These are phyloP conservation scores for Nicotiana paniculata DNA, from an alignment of 257 asterid genomes.

Conservation along the genomic window DNA sequence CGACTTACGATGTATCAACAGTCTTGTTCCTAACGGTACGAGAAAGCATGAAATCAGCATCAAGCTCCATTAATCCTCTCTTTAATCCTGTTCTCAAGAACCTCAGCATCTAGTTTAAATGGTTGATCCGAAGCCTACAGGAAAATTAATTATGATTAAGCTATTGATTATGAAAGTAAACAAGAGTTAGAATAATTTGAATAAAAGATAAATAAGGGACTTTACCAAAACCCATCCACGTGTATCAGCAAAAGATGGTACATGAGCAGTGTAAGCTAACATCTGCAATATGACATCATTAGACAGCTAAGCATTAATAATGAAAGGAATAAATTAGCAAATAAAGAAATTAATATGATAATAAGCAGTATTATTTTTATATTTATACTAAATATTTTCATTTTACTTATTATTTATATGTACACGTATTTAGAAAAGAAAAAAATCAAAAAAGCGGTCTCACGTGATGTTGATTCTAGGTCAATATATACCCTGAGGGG, in stretches of 20 bases:
- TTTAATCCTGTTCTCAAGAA: constrained; percentile 65
- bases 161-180: background rate
- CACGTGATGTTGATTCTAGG: too few relatives aligned
- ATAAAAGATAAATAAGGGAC: constrained; percentile 19
- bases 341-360: too few relatives aligned
- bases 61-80: constrained; percentile 83
- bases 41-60: constrained; percentile 69
- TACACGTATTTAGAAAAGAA: too few relatives aligned
- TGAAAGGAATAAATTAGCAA: too few relatives aligned
- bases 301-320: too few relatives aligned
- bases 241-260: constrained; percentile 94
- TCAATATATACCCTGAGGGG: too few relatives aligned
- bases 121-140: constrained; percentile 82
- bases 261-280: constrained; percentile 90
- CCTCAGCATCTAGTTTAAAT: constrained; percentile 61
- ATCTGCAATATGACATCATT: constrained; percentile 31
- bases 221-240: constrained; percentile 89
- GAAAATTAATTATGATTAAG: background rate
- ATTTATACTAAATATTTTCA: too few relatives aligned
- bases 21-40: constrained; percentile 86
- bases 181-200: too few relatives aligned
- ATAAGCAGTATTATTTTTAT: too few relatives aligned
- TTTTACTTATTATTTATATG: too few relatives aligned
- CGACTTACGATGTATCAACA: constrained; percentile 57
- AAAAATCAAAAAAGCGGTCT: too few relatives aligned